Conservation (phyloP, 306 rosid genomes). For the Biancaea sappan region DNA sequence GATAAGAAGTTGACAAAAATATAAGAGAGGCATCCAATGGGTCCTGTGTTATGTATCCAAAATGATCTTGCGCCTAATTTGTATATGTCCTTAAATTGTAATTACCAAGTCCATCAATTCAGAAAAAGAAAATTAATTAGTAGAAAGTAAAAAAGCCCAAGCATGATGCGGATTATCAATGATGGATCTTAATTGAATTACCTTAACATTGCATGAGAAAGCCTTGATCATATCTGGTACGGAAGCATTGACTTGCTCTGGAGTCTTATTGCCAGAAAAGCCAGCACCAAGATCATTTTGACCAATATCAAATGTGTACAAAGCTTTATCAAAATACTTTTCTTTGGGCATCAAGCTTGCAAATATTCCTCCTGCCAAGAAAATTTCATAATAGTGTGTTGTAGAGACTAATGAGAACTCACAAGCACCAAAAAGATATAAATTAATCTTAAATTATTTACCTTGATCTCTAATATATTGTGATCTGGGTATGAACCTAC, state of each 20-base stretch:
- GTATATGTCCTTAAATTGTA: slow-evolving; percentile 38
- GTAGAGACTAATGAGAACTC: neutral
- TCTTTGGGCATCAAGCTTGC: neutral
- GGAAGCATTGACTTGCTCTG: slow-evolving; percentile 39
- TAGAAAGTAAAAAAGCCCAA: neutral
- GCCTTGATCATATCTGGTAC: slow-evolving; percentile 33
- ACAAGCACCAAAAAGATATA: neutral
- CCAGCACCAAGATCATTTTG: slow-evolving; percentile 3
- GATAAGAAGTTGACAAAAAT: slow-evolving; percentile 29
- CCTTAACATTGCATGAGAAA: slow-evolving; percentile 44
- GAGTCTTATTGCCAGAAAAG: neutral
- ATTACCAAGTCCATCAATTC: slow-evolving; percentile 14
- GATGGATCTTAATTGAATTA: slow-evolving; percentile 15
- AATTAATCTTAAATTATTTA: neutral
- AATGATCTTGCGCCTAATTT: slow-evolving; percentile 43
- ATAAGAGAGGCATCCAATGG: slow-evolving; percentile 40
- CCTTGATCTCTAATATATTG: slow-evolving; percentile 33
- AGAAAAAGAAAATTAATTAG: neutral
- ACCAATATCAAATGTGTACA: slow-evolving; percentile 14
- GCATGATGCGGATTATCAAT: neutral
- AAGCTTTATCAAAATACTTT: neutral
- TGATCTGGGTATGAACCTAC: slow-evolving; percentile 25
- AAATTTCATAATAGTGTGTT: neutral
- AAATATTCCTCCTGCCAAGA: neutral
- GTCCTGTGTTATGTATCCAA: slow-evolving; percentile 54